Percentiles rank a stretch among this genome's conserved stretches.
Conservation (phyloP, 352 stramenopile genomes). For the Pythium guiyangense region DNA sequence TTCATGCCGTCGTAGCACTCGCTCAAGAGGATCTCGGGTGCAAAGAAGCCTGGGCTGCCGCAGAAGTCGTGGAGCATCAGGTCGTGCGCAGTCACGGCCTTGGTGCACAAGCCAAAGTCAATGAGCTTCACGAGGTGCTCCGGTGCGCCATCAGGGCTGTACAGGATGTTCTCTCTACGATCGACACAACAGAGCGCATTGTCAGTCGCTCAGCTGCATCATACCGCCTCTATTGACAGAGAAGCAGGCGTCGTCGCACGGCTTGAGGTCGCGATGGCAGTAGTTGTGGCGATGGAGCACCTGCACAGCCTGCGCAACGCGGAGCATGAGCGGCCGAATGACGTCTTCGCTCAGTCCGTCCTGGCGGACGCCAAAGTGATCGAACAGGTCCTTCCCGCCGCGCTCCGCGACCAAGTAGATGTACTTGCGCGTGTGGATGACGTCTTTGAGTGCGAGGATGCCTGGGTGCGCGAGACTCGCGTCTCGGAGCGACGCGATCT, state of each 20-base stretch:
- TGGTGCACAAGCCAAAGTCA: slow-evolving; percentile 79
- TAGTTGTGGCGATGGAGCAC: slow-evolving; percentile 62
- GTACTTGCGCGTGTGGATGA: slow-evolving; percentile 71
- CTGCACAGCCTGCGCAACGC: slow-evolving; percentile 48
- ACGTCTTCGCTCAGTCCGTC: slow-evolving; percentile 42
- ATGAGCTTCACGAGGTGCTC: slow-evolving; percentile 60
- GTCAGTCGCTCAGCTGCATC: background rate
- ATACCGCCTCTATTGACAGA: no score
- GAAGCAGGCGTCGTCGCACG: slow-evolving; percentile 29
- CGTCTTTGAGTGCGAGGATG: slow-evolving; percentile 62
- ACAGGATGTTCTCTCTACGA: slow-evolving; percentile 72
- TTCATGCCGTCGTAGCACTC: slow-evolving; percentile 67
- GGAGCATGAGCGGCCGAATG: slow-evolving; percentile 35
- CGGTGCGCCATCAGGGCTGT: slow-evolving; percentile 19
- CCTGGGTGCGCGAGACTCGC: slow-evolving; percentile 47
- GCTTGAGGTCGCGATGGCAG: slow-evolving; percentile 77
- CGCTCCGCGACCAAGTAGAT: slow-evolving; percentile 85
- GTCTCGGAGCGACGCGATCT: slow-evolving; percentile 76
- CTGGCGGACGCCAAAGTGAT: slow-evolving; percentile 55
- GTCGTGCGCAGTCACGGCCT: slow-evolving; percentile 26
- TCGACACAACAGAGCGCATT: background rate
- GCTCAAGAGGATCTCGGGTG: slow-evolving; percentile 67
- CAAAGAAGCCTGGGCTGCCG: slow-evolving; percentile 81
- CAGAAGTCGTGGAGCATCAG: slow-evolving; percentile 65
- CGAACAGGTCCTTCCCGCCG: slow-evolving; percentile 80